Evolutionary conservation across 345 rosid genomes (phyloP), one percentile per base, ranked within the genome.

Genomic region (Syzygium oleosum): DNA sequence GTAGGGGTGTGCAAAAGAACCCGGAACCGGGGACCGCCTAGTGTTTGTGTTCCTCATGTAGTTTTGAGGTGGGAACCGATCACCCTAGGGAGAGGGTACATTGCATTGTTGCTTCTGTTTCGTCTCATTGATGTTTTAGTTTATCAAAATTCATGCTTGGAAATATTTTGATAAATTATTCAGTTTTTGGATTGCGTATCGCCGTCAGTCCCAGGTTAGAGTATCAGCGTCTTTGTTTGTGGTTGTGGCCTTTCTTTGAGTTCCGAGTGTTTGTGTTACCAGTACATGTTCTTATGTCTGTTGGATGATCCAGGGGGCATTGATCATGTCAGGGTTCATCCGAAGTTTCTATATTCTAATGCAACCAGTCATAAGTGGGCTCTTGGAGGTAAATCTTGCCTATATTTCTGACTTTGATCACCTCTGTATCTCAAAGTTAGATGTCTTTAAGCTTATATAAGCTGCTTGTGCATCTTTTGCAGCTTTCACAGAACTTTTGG

Each of bases 351-450:
- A 55, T 98, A 97, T 93, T 97, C 99, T 52, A 97, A 96, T 90
- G 99, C 99, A 86, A 97, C 99, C 15, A 96, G 99, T 90, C 99
- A 97, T 91, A 97, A 96, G 88, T 97, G 99, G 99, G 99, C 99
- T 61, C 98, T 97, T 90, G 99, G 99, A 93, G 99, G 99, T 96
- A 90, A 43, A 83, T 61, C 84, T 85, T 87, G 51, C 21, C 52
- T 22, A n/a, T 52, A n/a, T 38, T 84, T 27, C 65, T 29, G 65
- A 38, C 49, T 55, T 31, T 2, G 77, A 53, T 34, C 3, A 52
- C 53, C 27, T 43, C n/a, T 46, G 31, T 68, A 9, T 52, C 54
- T 14, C 6, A 41, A 22, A 4, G 21, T 34, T 27, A 22, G 22
- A 25, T 23, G 34, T 16, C 85, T 29, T 65, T 56, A 21, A 63